Conservation (phyloP, 352 stramenopile species). For the Pythium scleroteichum region DNA sequence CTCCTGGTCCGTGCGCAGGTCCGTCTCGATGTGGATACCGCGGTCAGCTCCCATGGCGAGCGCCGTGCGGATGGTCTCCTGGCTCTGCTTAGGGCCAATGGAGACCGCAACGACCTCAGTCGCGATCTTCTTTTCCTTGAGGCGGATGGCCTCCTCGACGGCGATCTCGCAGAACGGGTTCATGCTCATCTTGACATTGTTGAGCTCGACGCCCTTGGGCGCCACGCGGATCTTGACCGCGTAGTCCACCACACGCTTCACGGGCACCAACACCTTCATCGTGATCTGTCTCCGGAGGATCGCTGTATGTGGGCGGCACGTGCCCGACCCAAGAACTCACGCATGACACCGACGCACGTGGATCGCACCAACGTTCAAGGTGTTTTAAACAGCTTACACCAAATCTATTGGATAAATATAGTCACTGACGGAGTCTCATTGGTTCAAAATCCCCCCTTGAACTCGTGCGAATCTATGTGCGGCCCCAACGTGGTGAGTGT, state of each 20-base stretch:
- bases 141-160: conserved; percentile 97
- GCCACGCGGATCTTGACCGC: conserved; percentile 98
- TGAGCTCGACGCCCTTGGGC: conserved; percentile 94
- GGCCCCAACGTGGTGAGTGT: conserved; percentile 19
- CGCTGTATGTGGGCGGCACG: conserved; percentile 11
- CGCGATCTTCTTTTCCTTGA: conserved; percentile 98
- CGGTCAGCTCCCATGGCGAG: conserved; percentile 94
- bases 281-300: conserved; percentile 10
- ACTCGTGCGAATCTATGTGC: conserved; percentile 26
- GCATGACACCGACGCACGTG: conserved; percentile 17
- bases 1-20: conserved; percentile 96
- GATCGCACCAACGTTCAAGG: conserved; percentile 21
- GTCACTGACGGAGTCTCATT: too few species aligned
- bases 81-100: conserved; percentile 96
- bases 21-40: conserved; percentile 97
- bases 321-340: conserved; percentile 6
- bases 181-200: conserved; percentile 99
- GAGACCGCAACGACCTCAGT: conserved; percentile 96
- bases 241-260: conserved; percentile 98
- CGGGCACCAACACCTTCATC: conserved; percentile 94
- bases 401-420: too few species aligned
- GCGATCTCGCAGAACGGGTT: conserved; percentile 99
- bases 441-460: conserved; percentile 12
- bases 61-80: conserved; percentile 96
- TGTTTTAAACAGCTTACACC: conserved; percentile 25